A percentile compares a stretch with the other conserved stretches of the same genome.
These are phyloP conservation scores for Chrysoporthe cubensis DNA, from an alignment of 2,329 filamentous ascomycete species.

Conservation along the genomic window DNA sequence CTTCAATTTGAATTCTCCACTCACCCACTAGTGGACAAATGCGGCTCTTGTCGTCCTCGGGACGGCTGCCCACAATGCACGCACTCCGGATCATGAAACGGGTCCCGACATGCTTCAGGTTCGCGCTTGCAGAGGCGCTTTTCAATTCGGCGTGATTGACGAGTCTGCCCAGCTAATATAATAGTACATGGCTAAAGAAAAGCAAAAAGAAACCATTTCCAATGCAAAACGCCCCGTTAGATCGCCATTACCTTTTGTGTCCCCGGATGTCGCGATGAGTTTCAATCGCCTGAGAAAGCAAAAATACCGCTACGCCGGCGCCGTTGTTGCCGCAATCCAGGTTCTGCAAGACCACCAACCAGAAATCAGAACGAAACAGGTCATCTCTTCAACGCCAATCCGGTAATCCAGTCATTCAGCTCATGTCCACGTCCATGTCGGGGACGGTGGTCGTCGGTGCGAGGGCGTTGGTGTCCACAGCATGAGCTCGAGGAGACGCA, in stretches of 20 bases:
- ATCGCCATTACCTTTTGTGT: slow-evolving; percentile 29
- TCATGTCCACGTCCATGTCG: slow-evolving; percentile 44
- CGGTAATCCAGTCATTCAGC: slow-evolving; percentile 35
- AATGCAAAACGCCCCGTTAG: slow-evolving; percentile 40
- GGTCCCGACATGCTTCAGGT: not conserved
- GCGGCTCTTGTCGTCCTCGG: slow-evolving; percentile 8
- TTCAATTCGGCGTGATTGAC: slow-evolving; percentile 15
- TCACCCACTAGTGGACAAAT: slow-evolving; percentile 4
- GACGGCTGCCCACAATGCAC: not conserved
- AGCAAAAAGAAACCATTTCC: slow-evolving; percentile 19
- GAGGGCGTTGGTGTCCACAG: slow-evolving; percentile 33
- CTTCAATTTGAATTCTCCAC: slow-evolving; percentile 17
- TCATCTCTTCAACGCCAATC: slow-evolving; percentile 23
- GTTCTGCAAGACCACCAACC: slow-evolving; percentile 16
- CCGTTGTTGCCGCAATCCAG: slow-evolving; percentile 19
- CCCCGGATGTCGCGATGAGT: slow-evolving; percentile 5
- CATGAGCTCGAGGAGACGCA: slow-evolving; percentile 48
- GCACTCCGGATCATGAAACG: not conserved
- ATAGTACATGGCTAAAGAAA: slow-evolving; percentile 23
- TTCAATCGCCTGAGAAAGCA: slow-evolving; percentile 2
- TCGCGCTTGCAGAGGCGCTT: slow-evolving; percentile 7
- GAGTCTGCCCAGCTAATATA: slow-evolving; percentile 24
- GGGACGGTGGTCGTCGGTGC: slow-evolving; percentile 29
- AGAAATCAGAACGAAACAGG: slow-evolving; percentile 5
- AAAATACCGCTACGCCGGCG: slow-evolving; percentile 19